Evolutionary conservation across 2,329 filamentous ascomycete genomes (phyloP).

Genomic region (Fusarium denticulatum): DNA sequence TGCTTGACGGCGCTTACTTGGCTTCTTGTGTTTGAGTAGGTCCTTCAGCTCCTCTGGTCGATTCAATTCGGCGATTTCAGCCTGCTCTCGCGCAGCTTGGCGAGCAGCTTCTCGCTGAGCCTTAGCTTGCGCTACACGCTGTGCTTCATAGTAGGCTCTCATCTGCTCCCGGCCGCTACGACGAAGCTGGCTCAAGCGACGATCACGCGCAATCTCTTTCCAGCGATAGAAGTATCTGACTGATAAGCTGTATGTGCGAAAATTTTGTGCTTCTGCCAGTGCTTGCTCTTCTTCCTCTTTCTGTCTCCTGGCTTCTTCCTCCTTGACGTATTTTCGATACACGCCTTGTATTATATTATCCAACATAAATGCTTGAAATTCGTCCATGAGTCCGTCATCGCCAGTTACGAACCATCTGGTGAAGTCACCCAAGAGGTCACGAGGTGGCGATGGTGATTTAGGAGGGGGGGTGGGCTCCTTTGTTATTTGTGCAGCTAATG

Average conservation of each 20-base stretch:
- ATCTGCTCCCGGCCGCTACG: conserved; percentile 62
- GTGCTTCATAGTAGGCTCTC: conserved; percentile 56
- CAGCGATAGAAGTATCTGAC: conserved; percentile 68
- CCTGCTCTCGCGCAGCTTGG: conserved; percentile 39
- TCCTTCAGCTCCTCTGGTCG: conserved; percentile 49
- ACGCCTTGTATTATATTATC: conserved; percentile 56
- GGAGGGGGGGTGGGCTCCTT: conserved; percentile 6
- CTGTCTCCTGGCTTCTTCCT: conserved; percentile 54
- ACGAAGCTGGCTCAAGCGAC: conserved; percentile 60
- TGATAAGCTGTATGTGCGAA: conserved; percentile 59
- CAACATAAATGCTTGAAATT: conserved; percentile 59
- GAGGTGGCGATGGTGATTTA: conserved; percentile 31
- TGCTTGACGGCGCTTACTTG: conserved; percentile 45
- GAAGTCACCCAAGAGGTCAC: conserved; percentile 60
- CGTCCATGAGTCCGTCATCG: conserved; percentile 62
- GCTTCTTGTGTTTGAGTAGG: conserved; percentile 47
- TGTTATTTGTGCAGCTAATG: background rate
- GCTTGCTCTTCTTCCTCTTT: conserved; percentile 60
- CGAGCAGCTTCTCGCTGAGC: conserved; percentile 49
- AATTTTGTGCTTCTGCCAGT: conserved; percentile 59
- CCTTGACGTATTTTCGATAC: conserved; percentile 53
- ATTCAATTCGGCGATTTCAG: conserved; percentile 44
- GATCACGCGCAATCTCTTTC: conserved; percentile 60
- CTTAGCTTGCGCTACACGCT: conserved; percentile 46
- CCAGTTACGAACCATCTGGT: conserved; percentile 65